Conservation (phyloP, 2,329 filamentous ascomycete genomes). For the Xylariaceae sp. region DNA sequence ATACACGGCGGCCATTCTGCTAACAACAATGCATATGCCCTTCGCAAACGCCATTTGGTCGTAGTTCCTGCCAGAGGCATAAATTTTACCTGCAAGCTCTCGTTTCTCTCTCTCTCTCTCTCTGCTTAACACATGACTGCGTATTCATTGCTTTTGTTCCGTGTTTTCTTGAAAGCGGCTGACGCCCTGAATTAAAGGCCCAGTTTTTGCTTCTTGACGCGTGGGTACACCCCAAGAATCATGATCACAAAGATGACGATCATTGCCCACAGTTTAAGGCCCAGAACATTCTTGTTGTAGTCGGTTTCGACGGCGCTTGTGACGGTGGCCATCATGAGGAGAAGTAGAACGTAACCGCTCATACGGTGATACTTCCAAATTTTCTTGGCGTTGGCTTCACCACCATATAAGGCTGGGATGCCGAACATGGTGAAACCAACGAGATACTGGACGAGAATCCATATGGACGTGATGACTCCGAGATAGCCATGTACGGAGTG, state of each 20-base stretch:
- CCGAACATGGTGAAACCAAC: constrained; percentile 84
- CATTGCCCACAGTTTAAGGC: constrained; percentile 74
- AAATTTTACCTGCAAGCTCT: too few relatives aligned
- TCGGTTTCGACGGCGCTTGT: constrained; percentile 70
- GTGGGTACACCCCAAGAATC: constrained; percentile 67
- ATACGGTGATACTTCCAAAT: constrained; percentile 88
- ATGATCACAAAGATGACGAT: constrained; percentile 63
- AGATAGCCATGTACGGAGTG: constrained; percentile 77
- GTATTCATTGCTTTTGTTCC: not conserved
- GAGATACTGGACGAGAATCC: constrained; percentile 68
- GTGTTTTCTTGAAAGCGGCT: too few relatives aligned
- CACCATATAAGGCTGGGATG: constrained; percentile 69
- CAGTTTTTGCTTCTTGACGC: constrained; percentile 80
- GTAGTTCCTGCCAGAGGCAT: too few relatives aligned
- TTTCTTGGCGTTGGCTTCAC: constrained; percentile 72
- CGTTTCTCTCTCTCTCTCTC: not conserved
- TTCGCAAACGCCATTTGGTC: too few relatives aligned
- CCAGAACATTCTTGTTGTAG: constrained; percentile 65
- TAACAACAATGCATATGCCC: too few relatives aligned
- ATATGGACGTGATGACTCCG: constrained; percentile 69
- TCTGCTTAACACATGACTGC: too few relatives aligned
- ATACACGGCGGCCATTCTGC: too few relatives aligned
- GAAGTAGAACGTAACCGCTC: constrained; percentile 68
- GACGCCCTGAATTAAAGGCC: constrained; percentile 53
- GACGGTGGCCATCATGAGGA: constrained; percentile 70